phyloP scores from a whole-genome alignment of 805 yeast species.

The Nakazawaea ishiwadae region DNA sequence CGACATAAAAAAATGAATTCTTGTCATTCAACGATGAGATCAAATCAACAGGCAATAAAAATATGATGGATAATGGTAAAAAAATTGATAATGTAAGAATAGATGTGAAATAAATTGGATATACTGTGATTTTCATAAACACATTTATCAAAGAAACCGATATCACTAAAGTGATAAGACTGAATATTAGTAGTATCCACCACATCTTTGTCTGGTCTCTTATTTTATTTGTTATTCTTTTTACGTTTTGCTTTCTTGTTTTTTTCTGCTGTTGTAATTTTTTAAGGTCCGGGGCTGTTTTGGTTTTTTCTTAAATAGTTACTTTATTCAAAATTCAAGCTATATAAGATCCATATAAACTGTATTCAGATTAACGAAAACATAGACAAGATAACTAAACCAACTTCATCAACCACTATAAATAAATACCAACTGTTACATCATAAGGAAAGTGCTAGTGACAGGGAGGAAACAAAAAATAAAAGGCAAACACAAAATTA shows the following conservation, averaged over 20 bases:
- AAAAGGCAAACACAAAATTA: too few relatives aligned
- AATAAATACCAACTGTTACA: too few relatives aligned
- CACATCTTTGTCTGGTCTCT: conserved; percentile 5
- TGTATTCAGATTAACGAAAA: too few relatives aligned
- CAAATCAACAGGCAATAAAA: conserved; percentile 71
- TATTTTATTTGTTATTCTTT: not conserved
- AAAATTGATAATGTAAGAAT: conserved; percentile 57
- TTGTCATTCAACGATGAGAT: conserved; percentile 40
- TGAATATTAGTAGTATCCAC: conserved; percentile 22
- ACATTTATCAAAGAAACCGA: conserved; percentile 31
- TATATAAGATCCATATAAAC: too few relatives aligned
- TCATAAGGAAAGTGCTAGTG: too few relatives aligned
- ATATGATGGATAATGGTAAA: conserved; percentile 71
- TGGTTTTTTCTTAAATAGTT: too few relatives aligned
- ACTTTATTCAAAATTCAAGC: too few relatives aligned
- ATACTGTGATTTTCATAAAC: conserved; percentile 28
- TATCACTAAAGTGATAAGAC: conserved; percentile 22
- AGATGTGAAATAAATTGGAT: conserved; percentile 38
- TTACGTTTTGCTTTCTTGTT: not conserved
- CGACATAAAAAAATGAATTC: conserved; percentile 39
- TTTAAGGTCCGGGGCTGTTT: too few relatives aligned
- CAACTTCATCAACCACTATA: too few relatives aligned
- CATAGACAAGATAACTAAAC: too few relatives aligned
- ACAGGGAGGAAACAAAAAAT: too few relatives aligned
- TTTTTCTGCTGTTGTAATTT: too few relatives aligned